Evolutionary conservation across 768 basidiomycete species (phyloP).

Genomic region (Boletus eberwhitei): DNA sequence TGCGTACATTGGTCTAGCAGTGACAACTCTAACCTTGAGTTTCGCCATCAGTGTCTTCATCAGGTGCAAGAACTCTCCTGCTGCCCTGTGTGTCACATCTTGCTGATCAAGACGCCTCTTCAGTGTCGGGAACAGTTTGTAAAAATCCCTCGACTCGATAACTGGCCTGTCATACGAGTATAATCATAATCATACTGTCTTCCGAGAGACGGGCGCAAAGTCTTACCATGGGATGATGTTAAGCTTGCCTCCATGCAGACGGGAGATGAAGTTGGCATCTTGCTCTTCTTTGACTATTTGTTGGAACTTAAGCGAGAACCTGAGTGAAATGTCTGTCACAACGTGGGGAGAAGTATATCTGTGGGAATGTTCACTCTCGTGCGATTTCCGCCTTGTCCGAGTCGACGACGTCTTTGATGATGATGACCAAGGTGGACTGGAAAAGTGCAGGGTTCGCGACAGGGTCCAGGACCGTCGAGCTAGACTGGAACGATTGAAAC

Average conservation of each 20-base stretch:
- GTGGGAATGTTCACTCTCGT: slow-evolving; percentile 43
- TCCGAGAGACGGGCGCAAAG: neutral
- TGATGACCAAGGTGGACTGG: slow-evolving; percentile 55
- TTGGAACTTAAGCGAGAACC: slow-evolving; percentile 56
- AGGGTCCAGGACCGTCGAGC: slow-evolving; percentile 54
- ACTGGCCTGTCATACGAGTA: slow-evolving; percentile 36
- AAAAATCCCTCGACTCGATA: slow-evolving; percentile 61
- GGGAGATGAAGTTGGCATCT: slow-evolving; percentile 58
- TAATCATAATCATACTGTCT: neutral
- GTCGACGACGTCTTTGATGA: slow-evolving; percentile 68
- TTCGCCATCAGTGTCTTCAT: slow-evolving; percentile 66
- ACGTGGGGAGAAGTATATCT: neutral
- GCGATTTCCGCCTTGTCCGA: slow-evolving; percentile 57
- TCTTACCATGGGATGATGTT: slow-evolving; percentile 54
- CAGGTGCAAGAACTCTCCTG: slow-evolving; percentile 51
- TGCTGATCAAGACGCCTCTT: slow-evolving; percentile 48
- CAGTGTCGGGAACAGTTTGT: slow-evolving; percentile 45
- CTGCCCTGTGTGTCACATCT: slow-evolving; percentile 44
- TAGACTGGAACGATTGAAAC: slow-evolving; percentile 60
- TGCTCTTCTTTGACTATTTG: slow-evolving; percentile 60
- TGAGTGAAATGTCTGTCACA: slow-evolving; percentile 15
- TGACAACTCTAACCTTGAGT: slow-evolving; percentile 43
- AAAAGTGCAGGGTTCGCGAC: slow-evolving; percentile 55
- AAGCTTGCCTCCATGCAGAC: slow-evolving; percentile 51
- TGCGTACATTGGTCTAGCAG: neutral